phyloP scores from a whole-genome alignment of 805 yeast species.

The Kuraishia molischiana region DNA sequence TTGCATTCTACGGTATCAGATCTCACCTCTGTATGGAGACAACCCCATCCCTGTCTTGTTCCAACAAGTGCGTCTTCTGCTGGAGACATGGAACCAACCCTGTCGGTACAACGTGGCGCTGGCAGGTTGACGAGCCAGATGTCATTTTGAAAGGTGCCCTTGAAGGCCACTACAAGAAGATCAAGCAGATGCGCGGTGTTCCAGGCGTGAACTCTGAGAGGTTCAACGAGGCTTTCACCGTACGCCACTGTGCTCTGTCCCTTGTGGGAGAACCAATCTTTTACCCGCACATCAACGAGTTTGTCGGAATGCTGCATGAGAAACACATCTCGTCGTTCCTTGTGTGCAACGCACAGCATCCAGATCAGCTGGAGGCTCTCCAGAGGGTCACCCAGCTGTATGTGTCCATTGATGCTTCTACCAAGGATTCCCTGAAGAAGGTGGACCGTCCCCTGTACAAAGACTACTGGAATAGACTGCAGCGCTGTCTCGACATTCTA shows the following conservation, averaged over 20 bases:
- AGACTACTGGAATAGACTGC: slow-evolving; percentile 88
- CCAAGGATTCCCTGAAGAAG: slow-evolving; percentile 65
- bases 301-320: slow-evolving; percentile 71
- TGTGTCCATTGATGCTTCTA: slow-evolving; percentile 92
- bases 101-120: slow-evolving; percentile 91
- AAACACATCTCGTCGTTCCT: slow-evolving; percentile 76
- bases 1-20: slow-evolving; percentile 82
- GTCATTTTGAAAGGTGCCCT: slow-evolving; percentile 77
- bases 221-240: slow-evolving; percentile 84
- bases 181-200: slow-evolving; percentile 91
- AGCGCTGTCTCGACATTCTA: slow-evolving; percentile 71
- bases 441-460: slow-evolving; percentile 84
- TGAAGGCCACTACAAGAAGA: slow-evolving; percentile 82
- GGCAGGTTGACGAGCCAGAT: slow-evolving; percentile 92
- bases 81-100: slow-evolving; percentile 98
- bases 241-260: slow-evolving; percentile 85
- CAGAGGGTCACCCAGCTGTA: slow-evolving; percentile 81
- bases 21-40: slow-evolving; percentile 95
- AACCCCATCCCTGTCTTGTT: slow-evolving; percentile 88
- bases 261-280: slow-evolving; percentile 93
- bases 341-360: slow-evolving; percentile 95
- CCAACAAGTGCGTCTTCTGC: slow-evolving; percentile 92
- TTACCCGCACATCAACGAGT: slow-evolving; percentile 84
- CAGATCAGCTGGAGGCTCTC: slow-evolving; percentile 63
- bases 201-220: slow-evolving; percentile 89